These are phyloP conservation scores for Babesia ovata DNA, from an alignment of 169 alveolate species.

Conservation along the genomic window DNA sequence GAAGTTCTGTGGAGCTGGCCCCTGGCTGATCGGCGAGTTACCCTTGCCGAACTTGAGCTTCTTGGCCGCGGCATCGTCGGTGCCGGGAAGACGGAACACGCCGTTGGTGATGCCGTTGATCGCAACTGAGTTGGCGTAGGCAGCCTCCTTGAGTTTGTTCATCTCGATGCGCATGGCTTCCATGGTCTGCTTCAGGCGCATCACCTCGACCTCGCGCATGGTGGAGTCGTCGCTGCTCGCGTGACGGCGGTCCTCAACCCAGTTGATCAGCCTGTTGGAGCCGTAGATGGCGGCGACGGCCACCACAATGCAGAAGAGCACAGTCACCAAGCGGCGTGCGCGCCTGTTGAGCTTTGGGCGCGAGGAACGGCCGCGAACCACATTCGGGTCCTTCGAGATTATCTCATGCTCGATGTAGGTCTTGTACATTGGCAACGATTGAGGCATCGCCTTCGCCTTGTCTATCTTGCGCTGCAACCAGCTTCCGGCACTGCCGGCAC, in stretches of 20 bases:
- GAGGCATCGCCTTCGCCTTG: conserved; percentile 1
- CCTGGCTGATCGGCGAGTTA: conserved; percentile 16
- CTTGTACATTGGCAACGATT: conserved; percentile 29
- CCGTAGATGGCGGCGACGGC: background rate
- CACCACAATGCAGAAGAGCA: conserved; percentile 17
- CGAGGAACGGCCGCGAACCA: background rate
- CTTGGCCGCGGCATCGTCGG: conserved; percentile 41
- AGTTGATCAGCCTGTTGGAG: conserved; percentile 27
- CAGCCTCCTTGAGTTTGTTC: conserved; percentile 46
- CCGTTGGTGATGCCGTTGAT: conserved; percentile 64
- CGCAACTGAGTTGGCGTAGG: conserved; percentile 60
- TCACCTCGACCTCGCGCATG: conserved; percentile 1
- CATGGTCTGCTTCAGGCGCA: conserved; percentile 18
- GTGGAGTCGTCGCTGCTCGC: background rate
- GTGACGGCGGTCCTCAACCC: conserved; percentile 31
- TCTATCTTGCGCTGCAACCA: conserved; percentile 23
- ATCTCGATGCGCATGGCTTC: conserved; percentile 42
- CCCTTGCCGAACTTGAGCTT: conserved; percentile 52
- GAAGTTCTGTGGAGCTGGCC: conserved; percentile 6
- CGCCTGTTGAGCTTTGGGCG: background rate
- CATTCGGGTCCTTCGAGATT: background rate
- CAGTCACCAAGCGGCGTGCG: conserved; percentile 2
- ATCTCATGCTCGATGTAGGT: conserved; percentile 4
- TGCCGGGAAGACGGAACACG: conserved; percentile 47
- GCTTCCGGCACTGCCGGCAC: conserved; percentile 1